These are phyloP conservation scores for Leptographium flavum DNA, from an alignment of 2,329 filamentous ascomycete genomes.

Conservation along the genomic window DNA sequence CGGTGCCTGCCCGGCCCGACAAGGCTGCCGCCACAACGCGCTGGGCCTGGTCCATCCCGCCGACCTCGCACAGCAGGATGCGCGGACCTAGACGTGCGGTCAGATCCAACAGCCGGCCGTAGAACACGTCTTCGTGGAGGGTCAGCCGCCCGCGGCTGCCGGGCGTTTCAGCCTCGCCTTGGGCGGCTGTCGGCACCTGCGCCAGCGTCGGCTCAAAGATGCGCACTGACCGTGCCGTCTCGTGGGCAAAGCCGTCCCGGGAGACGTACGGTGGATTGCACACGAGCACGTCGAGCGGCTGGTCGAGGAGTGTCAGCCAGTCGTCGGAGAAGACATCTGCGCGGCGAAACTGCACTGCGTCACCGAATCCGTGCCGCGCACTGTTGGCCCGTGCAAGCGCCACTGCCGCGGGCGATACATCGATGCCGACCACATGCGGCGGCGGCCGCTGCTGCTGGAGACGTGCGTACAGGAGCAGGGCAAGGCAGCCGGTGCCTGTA, in stretches of 20 bases:
- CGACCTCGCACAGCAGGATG: conserved; percentile 55
- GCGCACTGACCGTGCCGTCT: conserved; percentile 60
- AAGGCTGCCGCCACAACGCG: conserved; percentile 40
- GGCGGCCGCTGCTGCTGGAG: conserved; percentile 14
- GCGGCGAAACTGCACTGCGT: conserved; percentile 7
- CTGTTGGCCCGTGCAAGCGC: conserved; percentile 52
- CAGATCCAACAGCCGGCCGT: conserved; percentile 46
- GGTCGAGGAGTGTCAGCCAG: conserved; percentile 15
- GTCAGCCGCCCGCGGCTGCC: too few relatives aligned
- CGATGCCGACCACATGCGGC: conserved; percentile 51
- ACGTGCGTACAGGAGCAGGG: conserved; percentile 56
- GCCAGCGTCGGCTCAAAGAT: conserved; percentile 70
- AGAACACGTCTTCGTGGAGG: conserved; percentile 50
- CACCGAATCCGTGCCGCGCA: conserved; percentile 27
- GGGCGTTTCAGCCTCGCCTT: background rate
- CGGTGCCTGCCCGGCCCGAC: conserved; percentile 10
- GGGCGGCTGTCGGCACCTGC: conserved; percentile 40
- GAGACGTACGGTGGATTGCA: conserved; percentile 93
- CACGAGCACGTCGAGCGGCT: conserved; percentile 49
- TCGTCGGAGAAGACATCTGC: conserved; percentile 31
- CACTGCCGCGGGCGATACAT: conserved; percentile 55
- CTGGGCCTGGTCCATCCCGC: conserved; percentile 50
- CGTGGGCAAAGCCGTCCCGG: conserved; percentile 39
- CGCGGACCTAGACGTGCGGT: conserved; percentile 33
- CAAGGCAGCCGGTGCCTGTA: conserved; percentile 82